Evolutionary conservation across 257 asterid species (phyloP), one percentile per base, ranked within the genome.

Genomic region (Hygrophila difformis): DNA sequence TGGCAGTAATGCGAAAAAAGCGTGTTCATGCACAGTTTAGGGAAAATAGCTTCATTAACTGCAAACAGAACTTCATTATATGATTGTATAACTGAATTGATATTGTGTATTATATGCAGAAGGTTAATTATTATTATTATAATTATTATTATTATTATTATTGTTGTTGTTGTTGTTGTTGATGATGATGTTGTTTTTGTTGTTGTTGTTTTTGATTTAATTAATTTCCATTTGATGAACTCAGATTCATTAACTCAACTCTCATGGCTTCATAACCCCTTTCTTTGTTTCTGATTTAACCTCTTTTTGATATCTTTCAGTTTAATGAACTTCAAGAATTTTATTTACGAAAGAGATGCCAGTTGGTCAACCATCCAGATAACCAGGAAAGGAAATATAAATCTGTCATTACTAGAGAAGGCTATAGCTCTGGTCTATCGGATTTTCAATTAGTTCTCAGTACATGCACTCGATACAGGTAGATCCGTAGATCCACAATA

Each of bases 391-490:
- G 57, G 68, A 69, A 62, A 50, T 78, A 62, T 58, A 44, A 42
- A 28, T 44, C 62, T 55, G 49, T 37, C 39, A 46, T 55, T 38
- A 55, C 51, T 23, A 81, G 85, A 69, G 84, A 81, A 76, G 85
- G 93, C 54, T 81, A 71, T 58, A 72, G 69, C 62, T 69, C 78
- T n/a, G 80, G 91, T 49, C 78, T 85, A 48, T 66, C 70, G 35
- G 95, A 85, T 67, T 82, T 81, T 73, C 91, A 78, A 64, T 78
- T 93, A 31, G 92, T 78, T 56, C 69, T 85, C 19, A 76, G 82
- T 59, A 81, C 92, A 15, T 76, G 73, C 75, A 81, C 95, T 35
- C 84, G 77, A 38, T 85, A 75, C 77, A 81, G 95, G 95, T 83
- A 51, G 55, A 49, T 14, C 22, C 29, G 28, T 23, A 18, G 4